These are phyloP conservation scores for Passalora sequoiae DNA, from an alignment of 2,329 filamentous ascomycete species.

Conservation along the genomic window DNA sequence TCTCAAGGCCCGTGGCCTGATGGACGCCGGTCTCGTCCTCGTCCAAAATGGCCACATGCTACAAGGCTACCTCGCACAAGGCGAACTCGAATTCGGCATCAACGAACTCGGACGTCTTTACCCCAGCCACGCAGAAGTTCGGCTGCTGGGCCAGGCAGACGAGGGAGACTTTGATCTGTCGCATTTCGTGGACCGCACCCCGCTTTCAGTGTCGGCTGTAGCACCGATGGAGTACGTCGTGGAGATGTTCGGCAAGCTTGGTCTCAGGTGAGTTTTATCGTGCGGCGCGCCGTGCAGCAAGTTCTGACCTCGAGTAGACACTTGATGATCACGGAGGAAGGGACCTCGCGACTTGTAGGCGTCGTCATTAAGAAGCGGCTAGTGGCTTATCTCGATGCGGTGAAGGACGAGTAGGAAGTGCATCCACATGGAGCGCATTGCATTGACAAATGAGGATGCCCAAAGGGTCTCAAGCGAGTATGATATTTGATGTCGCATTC, in stretches of 20 bases:
- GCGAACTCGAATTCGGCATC: constrained; percentile 50
- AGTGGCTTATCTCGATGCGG: constrained; percentile 47
- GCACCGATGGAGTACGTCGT: constrained; percentile 56
- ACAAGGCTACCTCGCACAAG: constrained; percentile 53
- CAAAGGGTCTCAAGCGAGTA: too few species aligned
- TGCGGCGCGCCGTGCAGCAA: too few species aligned
- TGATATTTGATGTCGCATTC: too few species aligned
- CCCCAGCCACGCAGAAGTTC: constrained; percentile 31
- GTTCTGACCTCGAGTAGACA: constrained; percentile 30
- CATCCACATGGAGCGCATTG: too few species aligned
- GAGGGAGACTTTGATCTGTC: constrained; percentile 42
- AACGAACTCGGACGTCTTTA: constrained; percentile 35
- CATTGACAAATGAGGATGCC: too few species aligned
- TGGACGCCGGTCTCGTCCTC: constrained; percentile 55
- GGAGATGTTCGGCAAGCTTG: constrained; percentile 57
- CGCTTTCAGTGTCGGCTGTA: constrained; percentile 46
- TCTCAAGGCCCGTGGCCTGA: constrained; percentile 47
- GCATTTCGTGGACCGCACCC: constrained; percentile 51
- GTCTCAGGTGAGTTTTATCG: constrained; percentile 38
- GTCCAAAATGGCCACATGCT: constrained; percentile 46
- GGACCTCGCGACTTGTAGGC: constrained; percentile 47
- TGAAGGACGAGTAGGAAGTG: constrained; percentile 14
- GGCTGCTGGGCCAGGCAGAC: constrained; percentile 36
- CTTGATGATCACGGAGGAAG: constrained; percentile 51
- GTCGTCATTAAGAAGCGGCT: constrained; percentile 57